phyloP scores from a whole-genome alignment of 1,139 yeast species.

The Blastobotrys apis region DNA sequence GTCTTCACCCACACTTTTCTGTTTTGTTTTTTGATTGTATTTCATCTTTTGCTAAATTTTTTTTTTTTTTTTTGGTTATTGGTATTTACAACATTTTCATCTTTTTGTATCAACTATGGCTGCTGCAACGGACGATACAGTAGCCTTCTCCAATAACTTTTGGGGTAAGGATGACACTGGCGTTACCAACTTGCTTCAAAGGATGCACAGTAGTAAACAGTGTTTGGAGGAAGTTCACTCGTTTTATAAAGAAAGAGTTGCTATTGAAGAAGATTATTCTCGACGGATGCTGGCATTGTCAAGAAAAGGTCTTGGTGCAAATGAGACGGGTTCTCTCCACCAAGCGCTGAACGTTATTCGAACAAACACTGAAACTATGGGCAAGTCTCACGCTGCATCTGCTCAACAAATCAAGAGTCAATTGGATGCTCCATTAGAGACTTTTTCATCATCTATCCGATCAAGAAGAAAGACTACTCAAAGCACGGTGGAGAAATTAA shows the following conservation, averaged over 20 bases:
- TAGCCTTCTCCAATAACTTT: constrained; percentile 46
- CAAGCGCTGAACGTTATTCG: constrained; percentile 57
- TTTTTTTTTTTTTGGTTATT: constrained; percentile 1
- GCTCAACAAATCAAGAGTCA: constrained; percentile 44
- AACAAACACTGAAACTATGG: constrained; percentile 50
- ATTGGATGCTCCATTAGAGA: constrained; percentile 42
- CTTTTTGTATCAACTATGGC: too few species aligned
- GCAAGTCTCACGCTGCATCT: constrained; percentile 46
- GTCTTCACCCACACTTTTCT: neutral
- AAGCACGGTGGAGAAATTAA: constrained; percentile 41
- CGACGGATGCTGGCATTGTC: constrained; percentile 52
- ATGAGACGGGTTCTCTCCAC: constrained; percentile 57
- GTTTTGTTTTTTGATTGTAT: neutral
- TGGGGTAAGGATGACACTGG: constrained; percentile 55
- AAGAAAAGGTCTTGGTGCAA: constrained; percentile 48
- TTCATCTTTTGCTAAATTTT: neutral
- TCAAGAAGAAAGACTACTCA: constrained; percentile 47
- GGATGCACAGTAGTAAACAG: constrained; percentile 48
- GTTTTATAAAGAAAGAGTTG: constrained; percentile 45
- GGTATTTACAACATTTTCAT: too few species aligned
- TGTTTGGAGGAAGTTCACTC: constrained; percentile 43
- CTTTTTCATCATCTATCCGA: constrained; percentile 42
- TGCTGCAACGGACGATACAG: too few species aligned
- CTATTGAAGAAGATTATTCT: constrained; percentile 71
- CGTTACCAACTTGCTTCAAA: constrained; percentile 44